Conservation (phyloP, 2,329 filamentous ascomycete genomes). For the Madurella fahalii region DNA sequence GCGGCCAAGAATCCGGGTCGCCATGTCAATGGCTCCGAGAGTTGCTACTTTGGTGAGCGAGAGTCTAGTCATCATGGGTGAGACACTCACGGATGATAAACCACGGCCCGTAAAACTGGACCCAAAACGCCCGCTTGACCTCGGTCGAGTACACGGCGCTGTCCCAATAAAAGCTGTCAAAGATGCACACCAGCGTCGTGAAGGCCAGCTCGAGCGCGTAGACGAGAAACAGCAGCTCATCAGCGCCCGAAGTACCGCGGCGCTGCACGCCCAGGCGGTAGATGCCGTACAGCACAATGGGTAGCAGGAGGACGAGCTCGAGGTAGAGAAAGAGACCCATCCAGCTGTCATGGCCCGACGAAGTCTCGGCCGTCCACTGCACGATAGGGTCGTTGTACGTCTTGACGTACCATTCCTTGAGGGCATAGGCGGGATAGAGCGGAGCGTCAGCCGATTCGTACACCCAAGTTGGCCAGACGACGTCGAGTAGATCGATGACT, state of each 20-base stretch:
- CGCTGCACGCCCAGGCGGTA: conserved; percentile 33
- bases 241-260: conserved; percentile 33
- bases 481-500: conserved; percentile 52
- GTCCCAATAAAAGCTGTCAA: conserved; percentile 49
- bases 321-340: conserved; percentile 48
- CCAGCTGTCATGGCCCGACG: conserved; percentile 41
- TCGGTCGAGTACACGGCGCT: conserved; percentile 39
- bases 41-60: conserved; percentile 36
- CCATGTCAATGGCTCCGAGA: conserved; percentile 53
- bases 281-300: conserved; percentile 46
- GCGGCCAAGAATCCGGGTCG: conserved; percentile 44
- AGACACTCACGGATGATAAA: conserved; percentile 48
- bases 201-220: conserved; percentile 50
- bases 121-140: conserved; percentile 45
- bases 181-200: conserved; percentile 49
- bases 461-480: conserved; percentile 50
- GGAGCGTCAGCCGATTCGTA: conserved; percentile 41
- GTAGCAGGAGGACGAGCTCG: conserved; percentile 49
- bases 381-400: conserved; percentile 53
- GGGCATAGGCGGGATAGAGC: conserved; percentile 43
- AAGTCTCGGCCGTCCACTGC: conserved; percentile 31
- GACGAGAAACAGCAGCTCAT: conserved; percentile 49
- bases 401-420: conserved; percentile 45
- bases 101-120: conserved; percentile 50
- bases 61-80: not conserved